Conservation (phyloP, 2,329 filamentous ascomycete genomes). For the Macrophomina tecta region DNA sequence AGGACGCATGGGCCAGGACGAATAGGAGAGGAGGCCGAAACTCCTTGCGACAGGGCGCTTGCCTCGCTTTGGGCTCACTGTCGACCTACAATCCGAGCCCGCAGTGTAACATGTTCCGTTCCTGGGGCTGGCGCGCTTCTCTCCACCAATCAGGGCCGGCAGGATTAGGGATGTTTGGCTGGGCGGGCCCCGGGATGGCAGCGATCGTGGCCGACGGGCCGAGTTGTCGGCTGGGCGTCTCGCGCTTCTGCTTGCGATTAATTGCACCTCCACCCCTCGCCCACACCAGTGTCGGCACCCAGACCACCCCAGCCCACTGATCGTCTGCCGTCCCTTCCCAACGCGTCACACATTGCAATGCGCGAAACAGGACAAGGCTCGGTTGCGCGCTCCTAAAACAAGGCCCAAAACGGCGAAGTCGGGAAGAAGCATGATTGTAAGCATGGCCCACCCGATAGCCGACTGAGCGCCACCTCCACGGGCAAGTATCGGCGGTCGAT, state of each 20-base stretch:
- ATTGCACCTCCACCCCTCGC: constrained; percentile 26
- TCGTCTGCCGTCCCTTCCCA: constrained; percentile 20
- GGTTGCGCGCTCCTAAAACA: constrained; percentile 18
- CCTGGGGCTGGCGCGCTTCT: background rate
- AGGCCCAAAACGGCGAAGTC: constrained; percentile 10
- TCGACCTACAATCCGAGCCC: background rate
- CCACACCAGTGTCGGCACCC: constrained; percentile 17
- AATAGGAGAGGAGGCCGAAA: constrained; percentile 22
- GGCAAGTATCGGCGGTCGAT: constrained; percentile 22
- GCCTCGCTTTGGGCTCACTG: background rate
- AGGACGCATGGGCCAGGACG: constrained; percentile 6
- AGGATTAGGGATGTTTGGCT: background rate
- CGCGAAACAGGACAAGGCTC: constrained; percentile 25
- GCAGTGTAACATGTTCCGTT: constrained; percentile 2
- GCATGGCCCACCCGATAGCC: constrained; percentile 14
- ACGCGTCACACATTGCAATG: constrained; percentile 8
- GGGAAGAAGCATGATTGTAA: constrained; percentile 20
- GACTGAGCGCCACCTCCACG: constrained; percentile 13
- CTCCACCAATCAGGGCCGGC: constrained; percentile 1
- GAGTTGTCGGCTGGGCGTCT: constrained; percentile 14
- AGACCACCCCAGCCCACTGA: constrained; percentile 18
- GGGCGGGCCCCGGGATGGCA: background rate
- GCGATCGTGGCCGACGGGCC: constrained; percentile 16
- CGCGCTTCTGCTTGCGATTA: constrained; percentile 24
- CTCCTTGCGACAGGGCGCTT: constrained; percentile 11